These are phyloP conservation scores for Termitomyces sp. DNA, from an alignment of 768 basidiomycete genomes.

Conservation along the genomic window DNA sequence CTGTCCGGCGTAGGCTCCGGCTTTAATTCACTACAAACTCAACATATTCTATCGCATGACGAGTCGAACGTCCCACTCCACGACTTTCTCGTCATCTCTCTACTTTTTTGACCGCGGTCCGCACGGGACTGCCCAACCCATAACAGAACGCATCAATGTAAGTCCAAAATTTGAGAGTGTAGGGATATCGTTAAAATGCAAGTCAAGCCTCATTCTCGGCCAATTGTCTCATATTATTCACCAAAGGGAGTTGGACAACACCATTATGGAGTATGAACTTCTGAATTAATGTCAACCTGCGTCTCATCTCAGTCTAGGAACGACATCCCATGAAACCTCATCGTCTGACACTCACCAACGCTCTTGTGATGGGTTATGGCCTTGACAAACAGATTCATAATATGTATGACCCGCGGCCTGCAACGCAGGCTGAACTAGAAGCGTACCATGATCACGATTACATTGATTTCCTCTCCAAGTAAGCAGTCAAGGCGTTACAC, in stretches of 20 bases:
- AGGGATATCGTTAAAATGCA: not conserved
- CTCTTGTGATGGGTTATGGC: conserved; percentile 93
- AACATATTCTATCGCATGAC: conserved; percentile 26
- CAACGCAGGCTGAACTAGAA: conserved; percentile 86
- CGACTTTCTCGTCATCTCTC: conserved; percentile 68
- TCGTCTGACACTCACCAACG: conserved; percentile 91
- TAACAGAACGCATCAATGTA: conserved; percentile 77
- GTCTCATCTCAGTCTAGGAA: conserved; percentile 51
- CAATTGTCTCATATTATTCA: conserved; percentile 95
- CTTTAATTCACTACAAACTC: not conserved
- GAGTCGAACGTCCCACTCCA: conserved; percentile 41
- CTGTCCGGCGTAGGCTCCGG: not conserved
- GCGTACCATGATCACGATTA: conserved; percentile 95
- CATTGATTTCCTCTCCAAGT: conserved; percentile 93
- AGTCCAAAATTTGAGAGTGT: conserved; percentile 19
- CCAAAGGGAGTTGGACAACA: conserved; percentile 92
- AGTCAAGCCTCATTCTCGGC: conserved; percentile 69
- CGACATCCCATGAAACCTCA: conserved; percentile 99
- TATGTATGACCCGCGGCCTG: conserved; percentile 84
- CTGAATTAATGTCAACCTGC: no score
- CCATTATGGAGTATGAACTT: conserved; percentile 83
- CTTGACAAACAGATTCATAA: conserved; percentile 93
- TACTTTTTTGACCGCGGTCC: conserved; percentile 76
- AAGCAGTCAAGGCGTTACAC: conserved; percentile 17
- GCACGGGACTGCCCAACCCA: conserved; percentile 71